Evolutionary conservation across 2,329 filamentous ascomycete genomes (phyloP), one percentile per base, ranked within the genome.

Genomic region (Geosmithia flava): DNA sequence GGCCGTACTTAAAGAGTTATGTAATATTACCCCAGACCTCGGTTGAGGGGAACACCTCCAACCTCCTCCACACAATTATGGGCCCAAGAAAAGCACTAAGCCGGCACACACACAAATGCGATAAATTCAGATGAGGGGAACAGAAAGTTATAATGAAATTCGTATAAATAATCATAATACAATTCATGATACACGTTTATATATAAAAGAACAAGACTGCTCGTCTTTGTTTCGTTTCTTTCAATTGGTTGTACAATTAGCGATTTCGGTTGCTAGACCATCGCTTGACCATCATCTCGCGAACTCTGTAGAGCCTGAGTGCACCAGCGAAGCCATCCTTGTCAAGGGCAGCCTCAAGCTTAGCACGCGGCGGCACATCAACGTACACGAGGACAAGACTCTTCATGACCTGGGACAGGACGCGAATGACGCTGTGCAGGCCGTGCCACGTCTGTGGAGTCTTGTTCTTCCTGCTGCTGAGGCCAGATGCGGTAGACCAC

Each of bases 321-420:
- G 85, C 63, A 10, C 68, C 68, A 1, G 80, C 75, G 46, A 93
- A 73, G 50, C 86, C 80, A 16, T 11, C 33, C 23, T 69, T 59
- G 49, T 65, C 62, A 16, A 68, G 57, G 16, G 70, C 69, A 37
- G 64, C 62, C 2, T 68, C 62, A 27, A 70, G 66, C 44, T 68
- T 66, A 16, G 71, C 58, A 1, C 87, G 85, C 3, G 83, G 75
- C 2, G 93, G 93, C 5, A 98, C 75, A 53, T 97, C 90, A 13
- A 98, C 90, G 59, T 96, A 98, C 41, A 86, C 83, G 30, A 98
- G 63, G 39, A 97, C 81, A 54, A 98, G 64, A 45, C 82, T 95
- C 73, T 98, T 98, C 60, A 84, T 80, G 5, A 95, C 93, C 57
- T 95, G 87, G 1, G 83, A 83, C 56, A 97, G 80, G 16, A 97